Evolutionary conservation across 1,284 basidiomycete genomes (phyloP), one percentile per base, ranked within the genome.

Genomic region (Ceraceosorus guamensis): DNA sequence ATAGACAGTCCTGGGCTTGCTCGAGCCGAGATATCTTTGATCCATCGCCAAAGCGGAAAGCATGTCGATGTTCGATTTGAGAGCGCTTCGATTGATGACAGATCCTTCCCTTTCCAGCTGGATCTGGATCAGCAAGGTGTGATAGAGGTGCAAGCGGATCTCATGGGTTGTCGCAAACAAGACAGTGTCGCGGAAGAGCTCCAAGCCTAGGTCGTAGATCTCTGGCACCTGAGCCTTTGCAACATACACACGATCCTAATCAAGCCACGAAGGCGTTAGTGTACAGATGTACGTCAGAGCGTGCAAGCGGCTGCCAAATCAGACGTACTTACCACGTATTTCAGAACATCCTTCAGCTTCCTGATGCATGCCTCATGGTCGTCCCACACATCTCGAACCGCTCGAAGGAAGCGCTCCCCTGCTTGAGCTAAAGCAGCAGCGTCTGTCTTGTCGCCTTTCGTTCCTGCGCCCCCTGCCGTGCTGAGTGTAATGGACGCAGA

Each of bases 71-170:
- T 87, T 91, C 67, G 65, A 67, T 87, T 90, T 88, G 57, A 97
- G 84, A 4, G 89, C 86, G 6, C 90, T 93, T 33, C 89, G 86
- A 75, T 91, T 91, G 73, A 98, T 92, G 49, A 84, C 84, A 65
- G 87, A 87, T 30, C 92, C 92, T 62, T 93, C 87, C 16, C 93
- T 86, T 73, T 98, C 93, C 58, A 90, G 85, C 65, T 85, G 88
- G 52, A 98, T 86, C 77, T 93, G 88, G 35, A 83, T 84, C 52
- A 97, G 82, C 46, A 97, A 82, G 4, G 91, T 89, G 18, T 82
- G 80, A 63, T 90, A 82, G 63, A 97, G 79, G 68, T 92, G 87
- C 41, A 84, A 83, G 68, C 87, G 84, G 77, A 98, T 91, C 46
- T 90, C 87, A 53, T 79, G 77, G 41, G 63, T 59, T 45, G 60